These are phyloP conservation scores for Geotrichum macrosporum DNA, from an alignment of 1,139 yeast species.

Conservation along the genomic window DNA sequence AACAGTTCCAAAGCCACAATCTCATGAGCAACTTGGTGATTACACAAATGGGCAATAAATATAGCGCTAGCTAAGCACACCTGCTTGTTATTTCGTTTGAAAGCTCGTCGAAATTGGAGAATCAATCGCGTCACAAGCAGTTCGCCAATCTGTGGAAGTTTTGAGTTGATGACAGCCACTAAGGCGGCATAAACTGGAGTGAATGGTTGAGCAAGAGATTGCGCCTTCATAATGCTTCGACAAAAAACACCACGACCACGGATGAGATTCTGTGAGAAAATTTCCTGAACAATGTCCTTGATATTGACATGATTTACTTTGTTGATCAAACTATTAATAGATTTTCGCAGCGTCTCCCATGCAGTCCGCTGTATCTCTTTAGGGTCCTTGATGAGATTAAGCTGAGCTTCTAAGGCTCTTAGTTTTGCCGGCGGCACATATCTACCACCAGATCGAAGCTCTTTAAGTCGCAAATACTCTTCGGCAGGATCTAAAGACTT, in stretches of 20 bases:
- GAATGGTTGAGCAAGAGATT: constrained; percentile 41
- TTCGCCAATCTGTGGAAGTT: constrained; percentile 67
- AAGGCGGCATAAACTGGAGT: constrained; percentile 57
- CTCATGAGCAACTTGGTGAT: constrained; percentile 62
- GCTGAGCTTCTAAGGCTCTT: constrained; percentile 43
- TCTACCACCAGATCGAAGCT: constrained; percentile 44
- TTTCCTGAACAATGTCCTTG: constrained; percentile 44
- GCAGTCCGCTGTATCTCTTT: constrained; percentile 47
- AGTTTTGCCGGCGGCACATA: constrained; percentile 54
- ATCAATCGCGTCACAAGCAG: constrained; percentile 53
- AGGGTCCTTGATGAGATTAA: constrained; percentile 31
- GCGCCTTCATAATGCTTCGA: constrained; percentile 55
- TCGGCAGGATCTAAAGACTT: constrained; percentile 33
- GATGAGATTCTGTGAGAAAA: constrained; percentile 52
- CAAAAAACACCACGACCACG: constrained; percentile 61
- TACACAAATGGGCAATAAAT: constrained; percentile 61
- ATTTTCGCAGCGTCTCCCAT: constrained; percentile 53
- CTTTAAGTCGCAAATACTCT: constrained; percentile 41
- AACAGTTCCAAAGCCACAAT: constrained; percentile 60
- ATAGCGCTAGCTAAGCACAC: constrained; percentile 44
- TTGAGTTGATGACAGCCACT: constrained; percentile 57
- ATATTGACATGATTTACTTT: constrained; percentile 48
- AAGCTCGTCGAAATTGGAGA: constrained; percentile 56
- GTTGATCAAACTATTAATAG: constrained; percentile 48
- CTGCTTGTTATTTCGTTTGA: constrained; percentile 46